These are phyloP conservation scores for Babjeviella inositovora DNA, from an alignment of 805 yeast species.

Conservation along the genomic window DNA sequence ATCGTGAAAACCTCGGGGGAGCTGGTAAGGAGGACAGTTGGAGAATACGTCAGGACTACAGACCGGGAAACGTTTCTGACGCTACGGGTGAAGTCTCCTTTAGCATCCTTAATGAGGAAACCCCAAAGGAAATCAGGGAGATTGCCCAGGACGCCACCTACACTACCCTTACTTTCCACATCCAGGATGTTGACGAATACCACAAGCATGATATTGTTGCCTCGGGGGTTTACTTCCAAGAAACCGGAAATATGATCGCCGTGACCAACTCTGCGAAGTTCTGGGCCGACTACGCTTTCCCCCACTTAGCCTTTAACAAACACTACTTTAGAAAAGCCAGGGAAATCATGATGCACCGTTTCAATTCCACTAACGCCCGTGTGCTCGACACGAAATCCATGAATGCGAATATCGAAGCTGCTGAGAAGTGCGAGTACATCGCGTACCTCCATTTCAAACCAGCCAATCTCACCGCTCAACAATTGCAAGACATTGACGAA, in stretches of 20 bases:
- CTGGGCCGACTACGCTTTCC: constrained; percentile 41
- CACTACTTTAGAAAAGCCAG: constrained; percentile 25
- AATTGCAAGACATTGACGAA: constrained; percentile 48
- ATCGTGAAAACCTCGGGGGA: too few relatives aligned
- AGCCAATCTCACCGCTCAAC: constrained; percentile 32
- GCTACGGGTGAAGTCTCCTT: constrained; percentile 5
- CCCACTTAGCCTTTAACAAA: constrained; percentile 32
- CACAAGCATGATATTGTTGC: constrained; percentile 33
- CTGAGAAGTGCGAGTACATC: constrained; percentile 53
- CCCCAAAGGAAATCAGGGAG: constrained; percentile 4
- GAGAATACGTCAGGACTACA: constrained; percentile 1
- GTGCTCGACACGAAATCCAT: constrained; percentile 19
- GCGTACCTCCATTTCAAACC: constrained; percentile 53
- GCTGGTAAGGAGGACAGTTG: constrained; percentile 13
- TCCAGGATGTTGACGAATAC: constrained; percentile 27
- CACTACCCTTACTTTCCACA: constrained; percentile 10
- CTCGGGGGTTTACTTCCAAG: constrained; percentile 50
- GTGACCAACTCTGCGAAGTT: constrained; percentile 50
- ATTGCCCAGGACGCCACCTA: constrained; percentile 14
- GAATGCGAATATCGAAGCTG: constrained; percentile 14
- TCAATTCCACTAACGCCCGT: constrained; percentile 23
- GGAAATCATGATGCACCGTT: constrained; percentile 20
- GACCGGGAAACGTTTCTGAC: constrained; percentile 7
- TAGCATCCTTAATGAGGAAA: constrained; percentile 3
- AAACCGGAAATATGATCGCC: constrained; percentile 44